Evolutionary conservation across 768 basidiomycete genomes (phyloP).

Genomic region (Candolleomyces aberdarensis): DNA sequence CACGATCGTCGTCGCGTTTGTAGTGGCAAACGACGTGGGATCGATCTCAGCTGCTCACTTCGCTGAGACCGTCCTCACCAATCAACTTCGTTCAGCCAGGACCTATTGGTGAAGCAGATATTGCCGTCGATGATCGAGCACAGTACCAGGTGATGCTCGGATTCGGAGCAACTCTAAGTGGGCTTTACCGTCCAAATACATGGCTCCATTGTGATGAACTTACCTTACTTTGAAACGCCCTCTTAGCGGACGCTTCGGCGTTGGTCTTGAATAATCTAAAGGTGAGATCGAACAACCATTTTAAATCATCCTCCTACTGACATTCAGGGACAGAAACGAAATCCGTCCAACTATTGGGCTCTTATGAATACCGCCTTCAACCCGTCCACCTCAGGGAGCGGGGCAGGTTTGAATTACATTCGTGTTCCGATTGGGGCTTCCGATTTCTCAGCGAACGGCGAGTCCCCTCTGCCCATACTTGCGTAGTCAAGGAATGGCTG

Average conservation of each 20-base stretch:
- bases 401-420: constrained; percentile 68
- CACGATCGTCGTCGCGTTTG: background rate
- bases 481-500: background rate
- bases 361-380: constrained; percentile 60
- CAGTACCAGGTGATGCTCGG: constrained; percentile 65
- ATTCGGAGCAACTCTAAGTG: constrained; percentile 67
- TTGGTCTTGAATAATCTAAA: constrained; percentile 60
- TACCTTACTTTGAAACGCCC: background rate
- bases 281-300: constrained; percentile 29
- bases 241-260: constrained; percentile 69
- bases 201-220: background rate
- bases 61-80: constrained; percentile 39
- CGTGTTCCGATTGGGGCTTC: constrained; percentile 71
- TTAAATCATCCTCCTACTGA: background rate
- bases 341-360: constrained; percentile 55
- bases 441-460: constrained; percentile 64
- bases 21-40: constrained; percentile 66
- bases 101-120: constrained; percentile 55
- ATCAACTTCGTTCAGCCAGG: constrained; percentile 63
- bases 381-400: constrained; percentile 55
- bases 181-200: background rate
- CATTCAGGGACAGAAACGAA: constrained; percentile 34
- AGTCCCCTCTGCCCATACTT: constrained; percentile 9
- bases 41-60: constrained; percentile 48
- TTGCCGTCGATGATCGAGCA: constrained; percentile 51